Evolutionary conservation across 2,329 filamentous ascomycete species (phyloP), one percentile per base, ranked within the genome.

Genomic region (Botrytis squamosa): DNA sequence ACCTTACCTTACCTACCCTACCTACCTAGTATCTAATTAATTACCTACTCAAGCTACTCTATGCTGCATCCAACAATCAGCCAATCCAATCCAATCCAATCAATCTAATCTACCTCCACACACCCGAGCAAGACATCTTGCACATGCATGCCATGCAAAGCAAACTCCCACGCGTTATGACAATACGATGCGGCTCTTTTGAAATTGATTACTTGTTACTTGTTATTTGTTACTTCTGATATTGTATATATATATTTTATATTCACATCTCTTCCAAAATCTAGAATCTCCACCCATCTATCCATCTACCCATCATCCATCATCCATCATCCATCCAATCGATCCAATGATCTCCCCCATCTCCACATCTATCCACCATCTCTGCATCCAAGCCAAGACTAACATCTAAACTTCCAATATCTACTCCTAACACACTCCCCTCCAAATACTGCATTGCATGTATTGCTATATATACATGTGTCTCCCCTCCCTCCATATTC

Each of bases 181-280:
- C 2, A 60, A 38, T 14, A 22, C 57, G 7, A 62, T 62, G 59
- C 59, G 36, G 59, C 59, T 62, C 59, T 62, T 40, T n/a, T n/a
- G 25, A n/a, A 55, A n/a, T n/a, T 40, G 40, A 12, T 14, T 18
- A n/a, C 36, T 40, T 36, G 22, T 38, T 29, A 38, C 22, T 38
- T 38, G 44, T 40, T 36, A 40, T 16, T 40, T 38, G 44, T 40
- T 40, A n/a, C 14, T 44, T 44, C 1, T 42, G n/a, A 29, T 22
- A 18, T 29, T 5, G 7, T n/a, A n/a, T 44, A 25, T 18, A 42
- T 42, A 64, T 42, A 44, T 29, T 12, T 29, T 29, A 64, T 20
- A 33, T 42, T 64, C 62, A 64, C 62, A 42, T 63, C n/a, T 57
- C 52, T 57, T 63, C 12, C 60, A 63, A 25, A 42, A 63, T 63